Percentiles rank a stretch among this genome's conserved stretches.
Conservation (phyloP, 164 flowering plant genomes). For the Platanus orientalis region DNA sequence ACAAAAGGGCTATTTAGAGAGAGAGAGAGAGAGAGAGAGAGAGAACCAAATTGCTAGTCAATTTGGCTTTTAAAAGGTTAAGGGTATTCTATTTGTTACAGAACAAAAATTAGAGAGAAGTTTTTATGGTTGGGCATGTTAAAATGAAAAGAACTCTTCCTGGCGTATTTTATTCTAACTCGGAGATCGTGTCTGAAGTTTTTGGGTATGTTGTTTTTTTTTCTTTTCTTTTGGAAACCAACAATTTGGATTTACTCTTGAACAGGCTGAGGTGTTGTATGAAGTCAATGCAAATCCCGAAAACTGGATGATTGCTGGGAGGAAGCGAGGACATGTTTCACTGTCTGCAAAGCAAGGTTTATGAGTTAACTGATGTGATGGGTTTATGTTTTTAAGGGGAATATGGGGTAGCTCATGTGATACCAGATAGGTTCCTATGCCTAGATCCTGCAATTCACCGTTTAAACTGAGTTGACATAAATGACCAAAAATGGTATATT, state of each 20-base stretch:
- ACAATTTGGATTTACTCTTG: constrained; percentile 3
- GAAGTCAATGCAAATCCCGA: constrained; percentile 79
- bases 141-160: too few relatives aligned
- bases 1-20: too few relatives aligned
- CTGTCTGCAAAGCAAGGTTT: constrained; percentile 78
- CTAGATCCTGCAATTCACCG: background rate
- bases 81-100: background rate
- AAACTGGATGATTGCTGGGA: constrained; percentile 99
- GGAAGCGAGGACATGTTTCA: constrained; percentile 83
- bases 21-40: too few relatives aligned
- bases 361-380: background rate
- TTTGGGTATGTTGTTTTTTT: too few relatives aligned
- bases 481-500: background rate
- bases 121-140: too few relatives aligned
- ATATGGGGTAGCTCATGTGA: background rate
- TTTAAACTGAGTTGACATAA: background rate
- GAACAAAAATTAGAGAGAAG: too few relatives aligned
- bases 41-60: too few relatives aligned
- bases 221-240: too few relatives aligned
- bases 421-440: background rate
- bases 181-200: constrained; percentile 1
- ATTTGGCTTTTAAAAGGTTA: background rate
- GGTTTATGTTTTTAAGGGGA: background rate
- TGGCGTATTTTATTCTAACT: background rate
- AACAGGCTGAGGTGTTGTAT: constrained; percentile 81